Percentiles rank a stretch among this genome's conserved stretches.
Evolutionary conservation across 768 basidiomycete genomes (phyloP).

Genomic region (Podaxis pistillaris): DNA sequence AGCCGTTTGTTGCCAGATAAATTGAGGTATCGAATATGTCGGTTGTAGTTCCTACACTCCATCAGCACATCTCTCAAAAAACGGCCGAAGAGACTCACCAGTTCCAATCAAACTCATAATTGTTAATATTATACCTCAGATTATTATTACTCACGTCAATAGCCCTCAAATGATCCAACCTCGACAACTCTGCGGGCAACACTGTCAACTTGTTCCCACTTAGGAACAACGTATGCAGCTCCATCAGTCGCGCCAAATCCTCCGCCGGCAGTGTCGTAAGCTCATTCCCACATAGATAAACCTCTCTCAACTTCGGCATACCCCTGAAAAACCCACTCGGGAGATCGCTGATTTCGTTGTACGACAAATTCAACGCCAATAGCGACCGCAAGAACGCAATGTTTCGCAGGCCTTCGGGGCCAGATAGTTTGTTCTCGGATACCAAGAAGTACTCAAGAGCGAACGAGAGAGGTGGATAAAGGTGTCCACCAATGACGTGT

Average conservation of each 20-base stretch:
- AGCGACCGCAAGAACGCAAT: constrained; percentile 39
- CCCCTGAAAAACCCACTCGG: constrained; percentile 75
- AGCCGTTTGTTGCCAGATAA: constrained; percentile 95
- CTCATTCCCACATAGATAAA: constrained; percentile 96
- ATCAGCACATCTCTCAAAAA: neutral
- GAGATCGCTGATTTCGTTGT: constrained; percentile 91
- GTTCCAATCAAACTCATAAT: constrained; percentile 99
- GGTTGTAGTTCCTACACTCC: constrained; percentile 86
- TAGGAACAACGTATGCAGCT: constrained; percentile 74
- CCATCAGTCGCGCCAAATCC: constrained; percentile 71
- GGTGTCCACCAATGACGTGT: constrained; percentile 40
- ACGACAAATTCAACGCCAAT: constrained; percentile 84
- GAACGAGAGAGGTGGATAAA: constrained; percentile 40
- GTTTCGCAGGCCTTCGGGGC: constrained; percentile 61
- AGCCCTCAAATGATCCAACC: constrained; percentile 72
- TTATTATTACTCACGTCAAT: constrained; percentile 93
- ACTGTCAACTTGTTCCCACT: constrained; percentile 95
- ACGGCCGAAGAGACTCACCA: constrained; percentile 55
- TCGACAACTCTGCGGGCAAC: constrained; percentile 85
- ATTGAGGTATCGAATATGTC: constrained; percentile 90
- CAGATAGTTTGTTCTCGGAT: constrained; percentile 82
- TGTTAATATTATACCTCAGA: constrained; percentile 96
- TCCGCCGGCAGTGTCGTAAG: constrained; percentile 87
- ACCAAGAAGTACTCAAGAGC: constrained; percentile 80
- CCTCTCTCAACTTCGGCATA: constrained; percentile 69